Conservation (phyloP, 371 early-diverging fungal species). For the Smittium mucronatum region DNA sequence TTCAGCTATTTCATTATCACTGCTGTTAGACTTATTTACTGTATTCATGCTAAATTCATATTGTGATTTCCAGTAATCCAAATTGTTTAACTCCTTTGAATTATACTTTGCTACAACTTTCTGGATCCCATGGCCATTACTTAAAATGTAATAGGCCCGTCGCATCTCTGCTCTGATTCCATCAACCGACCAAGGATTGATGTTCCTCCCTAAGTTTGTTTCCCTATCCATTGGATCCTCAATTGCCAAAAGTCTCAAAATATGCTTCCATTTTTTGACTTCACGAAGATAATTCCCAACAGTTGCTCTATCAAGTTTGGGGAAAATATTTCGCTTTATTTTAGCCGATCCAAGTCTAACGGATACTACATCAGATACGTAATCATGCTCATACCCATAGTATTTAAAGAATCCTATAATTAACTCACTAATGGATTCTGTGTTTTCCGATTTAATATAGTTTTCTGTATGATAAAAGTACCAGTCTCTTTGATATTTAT, state of each 20-base stretch:
- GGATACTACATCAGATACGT: constrained; percentile 3
- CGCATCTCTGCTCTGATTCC: constrained; percentile 6
- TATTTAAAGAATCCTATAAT: constrained; percentile 8
- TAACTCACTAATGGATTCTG: background rate
- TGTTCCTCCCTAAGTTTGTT: constrained; percentile 7
- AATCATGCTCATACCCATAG: constrained; percentile 9
- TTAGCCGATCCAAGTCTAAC: background rate
- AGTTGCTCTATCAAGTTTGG: background rate
- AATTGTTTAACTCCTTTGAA: background rate
- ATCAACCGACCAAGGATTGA: background rate
- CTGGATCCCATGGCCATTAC: background rate
- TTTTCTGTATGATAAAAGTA: constrained; percentile 1
- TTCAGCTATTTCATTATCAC: background rate
- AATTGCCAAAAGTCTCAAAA: background rate
- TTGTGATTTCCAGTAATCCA: background rate
- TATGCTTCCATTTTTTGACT: constrained; percentile 4
- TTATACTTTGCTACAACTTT: background rate
- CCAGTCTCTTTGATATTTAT: background rate
- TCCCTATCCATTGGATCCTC: background rate
- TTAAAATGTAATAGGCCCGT: background rate
- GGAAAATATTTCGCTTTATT: background rate
- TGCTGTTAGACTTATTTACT: background rate
- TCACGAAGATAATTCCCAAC: background rate
- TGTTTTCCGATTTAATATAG: background rate
- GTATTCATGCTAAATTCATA: no score